A percentile compares a stretch with the other conserved stretches of the same genome.
phyloP scores from a whole-genome alignment of 2,329 filamentous ascomycete species.

The Microsporum audouinii region DNA sequence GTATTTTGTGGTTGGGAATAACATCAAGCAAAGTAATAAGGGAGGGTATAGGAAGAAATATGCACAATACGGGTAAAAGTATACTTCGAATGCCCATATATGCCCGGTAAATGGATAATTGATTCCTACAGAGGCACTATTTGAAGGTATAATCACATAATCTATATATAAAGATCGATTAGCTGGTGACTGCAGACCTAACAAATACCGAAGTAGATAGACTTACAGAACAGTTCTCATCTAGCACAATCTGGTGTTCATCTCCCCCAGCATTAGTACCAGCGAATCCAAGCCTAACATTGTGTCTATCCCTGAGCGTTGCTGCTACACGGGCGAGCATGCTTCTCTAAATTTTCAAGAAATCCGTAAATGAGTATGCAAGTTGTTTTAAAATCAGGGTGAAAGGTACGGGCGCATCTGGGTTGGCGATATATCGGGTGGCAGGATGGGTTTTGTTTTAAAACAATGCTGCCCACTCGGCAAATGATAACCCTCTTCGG shows the following conservation, averaged over 20 bases:
- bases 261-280: constrained; percentile 20
- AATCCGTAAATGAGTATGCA: constrained; percentile 13
- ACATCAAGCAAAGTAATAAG: background rate
- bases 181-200: background rate
- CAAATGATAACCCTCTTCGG: constrained; percentile 16
- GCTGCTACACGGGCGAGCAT: constrained; percentile 38
- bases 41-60: background rate
- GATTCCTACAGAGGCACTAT: background rate
- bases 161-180: background rate
- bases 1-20: background rate
- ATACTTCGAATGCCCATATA: background rate
- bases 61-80: background rate
- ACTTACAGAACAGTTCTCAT: constrained; percentile 37
- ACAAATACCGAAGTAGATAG: background rate
- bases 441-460: background rate
- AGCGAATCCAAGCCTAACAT: constrained; percentile 14
- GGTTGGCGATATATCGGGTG: background rate
- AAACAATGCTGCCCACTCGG: constrained; percentile 17
- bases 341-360: constrained; percentile 28
- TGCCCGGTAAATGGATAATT: background rate
- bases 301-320: constrained; percentile 31
- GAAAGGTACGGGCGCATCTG: background rate
- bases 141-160: background rate
- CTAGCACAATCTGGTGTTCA: constrained; percentile 25
- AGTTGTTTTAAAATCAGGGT: background rate